phyloP scores from a whole-genome alignment of 129 eudicot genomes.

The Sambucus nigra region DNA sequence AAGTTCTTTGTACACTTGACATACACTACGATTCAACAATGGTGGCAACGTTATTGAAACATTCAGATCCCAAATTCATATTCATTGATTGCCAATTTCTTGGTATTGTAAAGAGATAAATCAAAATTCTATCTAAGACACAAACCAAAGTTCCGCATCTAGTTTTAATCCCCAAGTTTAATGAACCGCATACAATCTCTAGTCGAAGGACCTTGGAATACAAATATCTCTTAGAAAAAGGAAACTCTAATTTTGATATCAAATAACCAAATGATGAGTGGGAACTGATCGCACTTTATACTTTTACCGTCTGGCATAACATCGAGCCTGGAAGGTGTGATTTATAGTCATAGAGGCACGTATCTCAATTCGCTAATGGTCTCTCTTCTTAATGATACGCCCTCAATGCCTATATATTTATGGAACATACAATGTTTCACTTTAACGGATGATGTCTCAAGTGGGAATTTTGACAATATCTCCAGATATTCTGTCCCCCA shows the following conservation, averaged over 20 bases:
- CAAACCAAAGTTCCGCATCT: constrained; percentile 18
- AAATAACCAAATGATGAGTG: constrained; percentile 42
- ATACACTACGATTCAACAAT: constrained; percentile 33
- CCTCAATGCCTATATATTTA: constrained; percentile 46
- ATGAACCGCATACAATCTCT: not conserved
- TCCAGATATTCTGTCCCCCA: constrained; percentile 43
- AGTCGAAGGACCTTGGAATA: constrained; percentile 18
- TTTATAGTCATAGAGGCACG: constrained; percentile 63
- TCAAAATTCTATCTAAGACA: constrained; percentile 18
- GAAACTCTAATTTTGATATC: constrained; percentile 33
- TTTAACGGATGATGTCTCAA: constrained; percentile 72
- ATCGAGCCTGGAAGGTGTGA: constrained; percentile 57
- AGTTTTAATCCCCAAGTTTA: constrained; percentile 25
- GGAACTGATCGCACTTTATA: constrained; percentile 51
- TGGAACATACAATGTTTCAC: constrained; percentile 79
- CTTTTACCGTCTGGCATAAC: constrained; percentile 55
- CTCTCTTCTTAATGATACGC: constrained; percentile 49
- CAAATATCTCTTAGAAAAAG: constrained; percentile 26
- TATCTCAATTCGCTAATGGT: constrained; percentile 44
- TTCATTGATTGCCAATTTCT: constrained; percentile 24
- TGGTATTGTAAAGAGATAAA: constrained; percentile 16
- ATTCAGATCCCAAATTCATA: constrained; percentile 19
- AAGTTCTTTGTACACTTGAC: constrained; percentile 30
- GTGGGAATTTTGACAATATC: constrained; percentile 50
- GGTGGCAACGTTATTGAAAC: constrained; percentile 25